A percentile compares a stretch with the other conserved stretches of the same genome.
phyloP scores from a whole-genome alignment of 805 yeast genomes.

The Cyberlindnera meyerae region DNA sequence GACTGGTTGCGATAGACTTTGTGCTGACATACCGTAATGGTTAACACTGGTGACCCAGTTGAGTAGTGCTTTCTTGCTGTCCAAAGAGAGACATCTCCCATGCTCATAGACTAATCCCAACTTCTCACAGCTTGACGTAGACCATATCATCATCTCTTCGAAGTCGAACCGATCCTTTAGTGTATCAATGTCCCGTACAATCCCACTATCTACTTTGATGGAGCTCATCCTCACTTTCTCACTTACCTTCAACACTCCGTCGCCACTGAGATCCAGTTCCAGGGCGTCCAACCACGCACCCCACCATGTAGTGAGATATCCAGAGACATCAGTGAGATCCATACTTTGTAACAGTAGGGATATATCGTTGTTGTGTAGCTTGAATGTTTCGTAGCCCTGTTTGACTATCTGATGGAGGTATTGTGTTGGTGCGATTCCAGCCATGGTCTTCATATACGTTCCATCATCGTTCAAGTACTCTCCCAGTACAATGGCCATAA shows the following conservation, averaged over 20 bases:
- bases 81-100: slow-evolving; percentile 2
- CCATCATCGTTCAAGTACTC: slow-evolving; percentile 17
- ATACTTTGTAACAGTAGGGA: slow-evolving; percentile 14
- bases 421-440: slow-evolving; percentile 24
- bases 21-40: slow-evolving; percentile 14
- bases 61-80: slow-evolving; percentile 13
- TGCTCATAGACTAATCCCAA: slow-evolving; percentile 23
- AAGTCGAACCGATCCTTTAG: slow-evolving; percentile 8
- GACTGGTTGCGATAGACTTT: slow-evolving; percentile 12
- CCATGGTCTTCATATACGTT: slow-evolving; percentile 5
- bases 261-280: slow-evolving; percentile 25
- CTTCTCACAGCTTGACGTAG: slow-evolving; percentile 6
- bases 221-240: slow-evolving; percentile 19
- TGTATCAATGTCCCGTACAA: slow-evolving; percentile 21
- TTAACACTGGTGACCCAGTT: slow-evolving; percentile 19
- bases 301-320: slow-evolving; percentile 33
- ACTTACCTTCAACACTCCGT: slow-evolving; percentile 31
- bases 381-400: slow-evolving; percentile 24
- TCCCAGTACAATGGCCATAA: slow-evolving; percentile 19
- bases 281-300: slow-evolving; percentile 29
- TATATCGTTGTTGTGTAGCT: slow-evolving; percentile 23
- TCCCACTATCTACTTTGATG: slow-evolving; percentile 14
- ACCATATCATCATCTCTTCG: slow-evolving; percentile 21
- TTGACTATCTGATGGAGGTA: slow-evolving; percentile 24
- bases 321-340: slow-evolving; percentile 16